Evolutionary conservation across 306 rosid species (phyloP).

Genomic region (barrel medic (Medicago truncatula)): MtrunA17r5.0-ANR NC_053047.1:40496501-40497000

Average conservation of each 20-base stretch:
- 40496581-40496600: not conserved
- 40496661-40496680: not conserved
- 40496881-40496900: not conserved
- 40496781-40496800: not conserved
- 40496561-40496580: slow-evolving; percentile 7
- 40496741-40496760: not conserved
- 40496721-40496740: not conserved
- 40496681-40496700: not conserved
- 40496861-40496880: not conserved
- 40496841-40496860: not conserved
- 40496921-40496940: not conserved
- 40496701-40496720: not conserved
- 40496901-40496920: not conserved
- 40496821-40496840: not conserved
- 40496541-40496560: not conserved
- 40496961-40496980: not conserved
- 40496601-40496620: not conserved
- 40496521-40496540: not conserved
- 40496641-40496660: not conserved
- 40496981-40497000: slow-evolving; percentile 1
- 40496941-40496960: slow-evolving; percentile 8
- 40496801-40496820: not conserved
- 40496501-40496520: not conserved
- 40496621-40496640: not conserved
- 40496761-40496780: not conserved